Percentiles rank a stretch among this genome's conserved stretches.
Evolutionary conservation across 257 asterid species (phyloP).

Genomic region (Forsythia suspensa): DNA sequence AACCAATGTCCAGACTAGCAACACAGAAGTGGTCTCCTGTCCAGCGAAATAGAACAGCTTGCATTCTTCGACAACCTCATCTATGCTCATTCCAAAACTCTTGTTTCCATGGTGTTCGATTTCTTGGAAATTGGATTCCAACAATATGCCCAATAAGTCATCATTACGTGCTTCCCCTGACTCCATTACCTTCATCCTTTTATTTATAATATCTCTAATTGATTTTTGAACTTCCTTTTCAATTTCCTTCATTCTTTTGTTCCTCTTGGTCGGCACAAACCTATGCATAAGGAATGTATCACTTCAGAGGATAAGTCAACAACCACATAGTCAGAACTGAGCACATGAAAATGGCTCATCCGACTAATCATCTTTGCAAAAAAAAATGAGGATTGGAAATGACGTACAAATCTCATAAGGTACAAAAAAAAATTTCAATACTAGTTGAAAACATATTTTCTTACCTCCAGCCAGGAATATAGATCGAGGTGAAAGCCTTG

Average conservation of each 20-base stretch:
- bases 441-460: background rate
- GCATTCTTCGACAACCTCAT: slow-evolving; percentile 47
- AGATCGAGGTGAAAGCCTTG: slow-evolving; percentile 21
- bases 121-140: slow-evolving; percentile 32
- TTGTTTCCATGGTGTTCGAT: slow-evolving; percentile 27
- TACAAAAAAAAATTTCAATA: background rate
- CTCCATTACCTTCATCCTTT: slow-evolving; percentile 28
- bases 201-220: slow-evolving; percentile 24
- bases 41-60: slow-evolving; percentile 53
- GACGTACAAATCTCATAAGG: background rate
- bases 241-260: slow-evolving; percentile 42
- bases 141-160: slow-evolving; percentile 32
- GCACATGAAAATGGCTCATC: background rate
- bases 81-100: slow-evolving; percentile 31
- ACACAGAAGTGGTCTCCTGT: slow-evolving; percentile 40
- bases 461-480: slow-evolving; percentile 54
- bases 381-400: background rate
- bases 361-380: background rate
- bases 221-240: slow-evolving; percentile 19
- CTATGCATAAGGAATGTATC: slow-evolving; percentile 10
- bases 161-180: slow-evolving; percentile 24
- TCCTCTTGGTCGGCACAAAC: slow-evolving; percentile 38
- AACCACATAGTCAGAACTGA: background rate
- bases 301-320: background rate
- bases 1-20: slow-evolving; percentile 47